Evolutionary conservation across 495 filamentous ascomycete species (phyloP).

Genomic region (Trichodelitschia bisporula): DNA sequence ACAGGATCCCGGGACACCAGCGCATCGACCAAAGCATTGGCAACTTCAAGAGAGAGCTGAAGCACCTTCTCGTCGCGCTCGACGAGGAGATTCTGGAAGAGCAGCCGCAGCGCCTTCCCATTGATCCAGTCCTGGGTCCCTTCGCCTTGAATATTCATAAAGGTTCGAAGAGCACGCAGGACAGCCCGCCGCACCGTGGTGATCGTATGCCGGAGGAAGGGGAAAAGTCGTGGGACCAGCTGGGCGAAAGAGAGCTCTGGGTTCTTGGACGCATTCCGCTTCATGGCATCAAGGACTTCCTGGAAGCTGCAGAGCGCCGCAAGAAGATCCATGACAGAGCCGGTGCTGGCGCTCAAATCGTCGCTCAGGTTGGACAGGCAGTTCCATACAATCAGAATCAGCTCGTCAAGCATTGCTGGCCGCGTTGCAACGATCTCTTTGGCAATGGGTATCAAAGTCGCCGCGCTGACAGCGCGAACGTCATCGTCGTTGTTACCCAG

Average conservation of each 20-base stretch:
- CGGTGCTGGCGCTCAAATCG: conserved; percentile 89
- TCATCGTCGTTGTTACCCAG: conserved; percentile 80
- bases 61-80: conserved; percentile 66
- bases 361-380: conserved; percentile 88
- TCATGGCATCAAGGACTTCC: conserved; percentile 85
- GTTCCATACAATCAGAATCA: conserved; percentile 93
- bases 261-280: conserved; percentile 58
- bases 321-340: conserved; percentile 90
- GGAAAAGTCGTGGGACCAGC: conserved; percentile 81
- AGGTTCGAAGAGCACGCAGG: conserved; percentile 75
- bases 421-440: conserved; percentile 76
- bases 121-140: conserved; percentile 80
- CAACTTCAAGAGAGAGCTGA: conserved; percentile 62
- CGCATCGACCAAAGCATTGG: conserved; percentile 48
- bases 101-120: conserved; percentile 63
- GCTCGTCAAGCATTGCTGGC: conserved; percentile 41
- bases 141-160: conserved; percentile 60
- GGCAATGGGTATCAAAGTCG: conserved; percentile 85
- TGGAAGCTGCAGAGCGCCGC: conserved; percentile 90
- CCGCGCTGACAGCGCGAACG: conserved; percentile 87
- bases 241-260: conserved; percentile 69
- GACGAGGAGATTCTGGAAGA: conserved; percentile 87
- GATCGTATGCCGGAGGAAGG: conserved; percentile 91
- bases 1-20: conserved; percentile 31
- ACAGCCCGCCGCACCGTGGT: conserved; percentile 85